These are phyloP conservation scores for Globisporangium orthogonon DNA, from an alignment of 352 stramenopile genomes.

Conservation along the genomic window DNA sequence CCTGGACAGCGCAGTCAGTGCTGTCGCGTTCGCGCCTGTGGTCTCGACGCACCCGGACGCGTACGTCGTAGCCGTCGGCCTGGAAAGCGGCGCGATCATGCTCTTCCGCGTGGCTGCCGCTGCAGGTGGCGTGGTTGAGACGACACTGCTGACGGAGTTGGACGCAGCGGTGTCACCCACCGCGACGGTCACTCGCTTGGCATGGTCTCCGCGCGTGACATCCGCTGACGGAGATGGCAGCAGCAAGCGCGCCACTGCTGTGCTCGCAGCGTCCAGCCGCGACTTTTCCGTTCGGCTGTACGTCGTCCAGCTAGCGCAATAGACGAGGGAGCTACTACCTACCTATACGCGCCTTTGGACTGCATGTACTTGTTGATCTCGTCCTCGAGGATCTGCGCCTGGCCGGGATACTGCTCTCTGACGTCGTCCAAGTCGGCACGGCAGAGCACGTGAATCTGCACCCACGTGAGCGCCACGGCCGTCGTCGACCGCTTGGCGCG, in stretches of 20 bases:
- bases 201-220: constrained; percentile 23
- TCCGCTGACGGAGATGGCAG: neutral
- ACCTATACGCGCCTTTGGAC: constrained; percentile 51
- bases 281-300: constrained; percentile 56
- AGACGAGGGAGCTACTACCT: constrained; percentile 6
- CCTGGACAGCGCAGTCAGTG: constrained; percentile 44
- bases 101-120: constrained; percentile 22
- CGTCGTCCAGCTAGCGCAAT: constrained; percentile 14
- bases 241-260: neutral
- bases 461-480: constrained; percentile 61
- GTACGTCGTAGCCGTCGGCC: constrained; percentile 45
- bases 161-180: constrained; percentile 21
- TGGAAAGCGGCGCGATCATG: constrained; percentile 47
- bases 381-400: constrained; percentile 48
- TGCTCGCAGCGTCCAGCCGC: constrained; percentile 36
- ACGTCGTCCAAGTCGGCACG: constrained; percentile 56
- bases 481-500: constrained; percentile 56
- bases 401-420: constrained; percentile 50
- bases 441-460: constrained; percentile 65
- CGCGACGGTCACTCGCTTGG: constrained; percentile 34
- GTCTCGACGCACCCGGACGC: neutral
- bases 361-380: constrained; percentile 81
- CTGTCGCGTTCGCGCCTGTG: constrained; percentile 45
- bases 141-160: constrained; percentile 16
- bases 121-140: constrained; percentile 4